Evolutionary conservation across 2,329 filamentous ascomycete species (phyloP), one percentile per base, ranked within the genome.

Genomic region (Pezicula carpinea): DNA sequence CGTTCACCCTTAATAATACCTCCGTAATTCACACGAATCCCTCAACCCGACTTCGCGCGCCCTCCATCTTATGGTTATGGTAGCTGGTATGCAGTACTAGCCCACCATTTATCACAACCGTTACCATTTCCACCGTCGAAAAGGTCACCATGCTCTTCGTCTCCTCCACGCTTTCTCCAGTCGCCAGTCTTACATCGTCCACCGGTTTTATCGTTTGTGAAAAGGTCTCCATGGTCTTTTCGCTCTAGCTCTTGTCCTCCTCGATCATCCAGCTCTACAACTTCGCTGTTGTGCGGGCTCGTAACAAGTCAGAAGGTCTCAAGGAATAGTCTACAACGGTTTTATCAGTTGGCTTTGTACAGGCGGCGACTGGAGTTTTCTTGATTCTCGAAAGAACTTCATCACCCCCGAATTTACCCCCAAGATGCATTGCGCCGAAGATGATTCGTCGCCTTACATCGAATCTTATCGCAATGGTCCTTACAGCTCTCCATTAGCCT

Each of bases 401-500:
- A 50, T 52, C 42, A 54, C 53, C 54, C 56, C 56, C 54, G n/a
- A 51, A 54, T 54, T 57, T 62, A 59, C 59, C 59, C n/a, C 61
- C 72, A 83, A 82, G 69, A 83, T 83, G 80, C 71, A 71, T 71
- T 72, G 68, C 69, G 69, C 72, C 66, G 69, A 73, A 60, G 64
- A 71, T 66, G 67, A 71, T 64, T 76, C 75, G 66, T 72, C 76
- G 69, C 69, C 71, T 66, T 74, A 73, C 64, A 68, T 70, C 66
- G 66, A 67, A 53, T 64, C 68, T 57, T 67, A 70, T 60, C 70
- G 64, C 64, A 74, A 77, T 71, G 70, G 70, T 50, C 78, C 82
- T 55, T 91, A 89, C 68, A 80, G 79, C 64, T 79, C 82, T 50
- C 83, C 85, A 35, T 71, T 89, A 73, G 80, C 83, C 62, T 85